phyloP scores from a whole-genome alignment of 1,284 basidiomycete genomes.

The Pterula multifida region DNA sequence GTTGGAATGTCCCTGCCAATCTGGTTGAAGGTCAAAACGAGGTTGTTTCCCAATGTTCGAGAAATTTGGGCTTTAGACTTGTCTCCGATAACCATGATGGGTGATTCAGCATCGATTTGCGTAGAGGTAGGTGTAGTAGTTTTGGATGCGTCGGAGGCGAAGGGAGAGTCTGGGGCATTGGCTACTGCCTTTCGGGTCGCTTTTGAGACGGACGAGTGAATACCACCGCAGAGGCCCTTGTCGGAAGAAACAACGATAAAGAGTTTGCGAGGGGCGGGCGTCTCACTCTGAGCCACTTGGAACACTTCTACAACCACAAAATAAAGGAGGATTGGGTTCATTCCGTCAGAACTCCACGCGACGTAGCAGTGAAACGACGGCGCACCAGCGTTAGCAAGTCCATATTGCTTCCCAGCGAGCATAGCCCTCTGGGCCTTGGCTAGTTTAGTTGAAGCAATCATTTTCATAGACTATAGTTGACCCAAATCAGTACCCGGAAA shows the following conservation, averaged over 20 bases:
- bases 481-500: not conserved
- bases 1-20: constrained; percentile 96
- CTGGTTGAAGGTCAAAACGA: constrained; percentile 90
- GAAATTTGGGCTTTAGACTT: constrained; percentile 93
- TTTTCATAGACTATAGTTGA: constrained; percentile 85
- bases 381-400: constrained; percentile 85
- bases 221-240: constrained; percentile 99
- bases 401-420: constrained; percentile 89
- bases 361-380: constrained; percentile 12
- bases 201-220: constrained; percentile 96
- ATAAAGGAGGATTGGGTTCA: not conserved
- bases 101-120: constrained; percentile 46
- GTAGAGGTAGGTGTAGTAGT: constrained; percentile 28
- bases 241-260: constrained; percentile 94
- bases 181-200: constrained; percentile 62
- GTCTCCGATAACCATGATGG: constrained; percentile 88
- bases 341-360: not conserved
- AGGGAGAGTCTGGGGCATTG: constrained; percentile 42
- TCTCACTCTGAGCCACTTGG: constrained; percentile 55
- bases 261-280: constrained; percentile 61
- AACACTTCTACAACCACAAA: constrained; percentile 59
- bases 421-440: constrained; percentile 94
- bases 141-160: constrained; percentile 29
- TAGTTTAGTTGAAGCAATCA: constrained; percentile 97
- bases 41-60: constrained; percentile 54